phyloP scores from a whole-genome alignment of 1,284 basidiomycete species.

The Pseudozyma pruni region DNA sequence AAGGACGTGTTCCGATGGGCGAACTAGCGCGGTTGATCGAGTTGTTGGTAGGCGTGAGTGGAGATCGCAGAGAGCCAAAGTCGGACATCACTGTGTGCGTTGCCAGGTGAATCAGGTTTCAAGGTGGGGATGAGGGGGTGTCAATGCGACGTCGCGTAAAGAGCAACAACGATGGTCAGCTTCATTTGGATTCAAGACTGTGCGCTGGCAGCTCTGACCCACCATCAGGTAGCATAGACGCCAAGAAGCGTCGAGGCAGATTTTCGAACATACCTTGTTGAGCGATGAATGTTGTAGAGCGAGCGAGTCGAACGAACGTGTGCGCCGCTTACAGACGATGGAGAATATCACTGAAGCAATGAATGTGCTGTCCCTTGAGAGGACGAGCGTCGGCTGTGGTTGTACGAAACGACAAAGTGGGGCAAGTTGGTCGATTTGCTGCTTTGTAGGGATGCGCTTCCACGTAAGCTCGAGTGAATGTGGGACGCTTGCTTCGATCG shows the following conservation, averaged over 20 bases:
- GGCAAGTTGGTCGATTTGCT: no score
- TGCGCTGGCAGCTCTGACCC: no score
- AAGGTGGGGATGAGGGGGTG: background rate
- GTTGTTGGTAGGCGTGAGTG: constrained; percentile 43
- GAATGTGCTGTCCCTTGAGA: constrained; percentile 20
- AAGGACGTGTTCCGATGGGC: constrained; percentile 36
- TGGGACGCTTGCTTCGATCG: no score
- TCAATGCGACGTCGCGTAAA: background rate
- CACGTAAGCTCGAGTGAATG: no score
- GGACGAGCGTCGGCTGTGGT: constrained; percentile 1
- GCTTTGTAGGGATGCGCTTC: no score
- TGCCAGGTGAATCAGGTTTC: background rate
- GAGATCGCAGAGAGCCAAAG: constrained; percentile 52
- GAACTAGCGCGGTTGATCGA: constrained; percentile 51
- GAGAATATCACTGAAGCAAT: background rate
- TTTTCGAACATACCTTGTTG: constrained; percentile 14
- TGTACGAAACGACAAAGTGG: background rate
- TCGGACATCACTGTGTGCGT: constrained; percentile 50
- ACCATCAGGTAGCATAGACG: background rate
- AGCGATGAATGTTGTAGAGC: background rate
- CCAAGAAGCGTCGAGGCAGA: background rate
- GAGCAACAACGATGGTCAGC: constrained; percentile 12
- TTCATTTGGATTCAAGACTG: constrained; percentile 11
- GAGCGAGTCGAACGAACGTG: background rate
- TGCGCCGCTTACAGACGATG: background rate